Evolutionary conservation across 805 yeast species (phyloP).

Genomic region (Tetrapisispora phaffii): DNA sequence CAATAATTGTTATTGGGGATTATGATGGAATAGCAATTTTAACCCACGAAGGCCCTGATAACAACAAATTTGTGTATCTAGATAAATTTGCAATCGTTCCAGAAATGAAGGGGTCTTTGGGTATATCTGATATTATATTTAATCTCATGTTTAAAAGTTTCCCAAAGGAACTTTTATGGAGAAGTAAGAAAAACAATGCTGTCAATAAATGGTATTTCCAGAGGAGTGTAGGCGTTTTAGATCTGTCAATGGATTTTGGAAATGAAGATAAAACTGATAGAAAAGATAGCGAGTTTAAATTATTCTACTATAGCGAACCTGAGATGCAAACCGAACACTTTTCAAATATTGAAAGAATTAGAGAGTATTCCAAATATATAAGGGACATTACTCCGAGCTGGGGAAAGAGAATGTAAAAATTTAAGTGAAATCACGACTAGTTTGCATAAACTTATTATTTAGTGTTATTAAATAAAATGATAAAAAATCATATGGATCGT

Average conservation of each 20-base stretch:
- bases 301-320: slow-evolving; percentile 35
- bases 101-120: slow-evolving; percentile 78
- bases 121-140: slow-evolving; percentile 88
- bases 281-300: slow-evolving; percentile 27
- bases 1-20: slow-evolving; percentile 79
- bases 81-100: slow-evolving; percentile 91
- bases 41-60: slow-evolving; percentile 57
- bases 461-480: too few species aligned
- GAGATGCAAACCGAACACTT: slow-evolving; percentile 12
- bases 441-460: neutral
- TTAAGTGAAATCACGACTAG: neutral
- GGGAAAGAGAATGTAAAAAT: slow-evolving; percentile 20
- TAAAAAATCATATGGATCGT: neutral
- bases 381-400: slow-evolving; percentile 31
- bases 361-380: slow-evolving; percentile 22
- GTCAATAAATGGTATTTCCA: slow-evolving; percentile 98
- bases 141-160: slow-evolving; percentile 62
- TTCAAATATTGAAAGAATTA: slow-evolving; percentile 12
- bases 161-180: slow-evolving; percentile 74
- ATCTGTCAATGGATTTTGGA: slow-evolving; percentile 33
- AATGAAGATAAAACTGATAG: slow-evolving; percentile 17
- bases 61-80: slow-evolving; percentile 53
- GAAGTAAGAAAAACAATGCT: slow-evolving; percentile 78
- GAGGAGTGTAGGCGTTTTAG: slow-evolving; percentile 63
- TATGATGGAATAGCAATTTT: slow-evolving; percentile 92